A percentile compares a stretch with the other conserved stretches of the same genome.
Evolutionary conservation across 441 rosid species (phyloP).

Genomic region (Bocquillonia castaneifolia): DNA sequence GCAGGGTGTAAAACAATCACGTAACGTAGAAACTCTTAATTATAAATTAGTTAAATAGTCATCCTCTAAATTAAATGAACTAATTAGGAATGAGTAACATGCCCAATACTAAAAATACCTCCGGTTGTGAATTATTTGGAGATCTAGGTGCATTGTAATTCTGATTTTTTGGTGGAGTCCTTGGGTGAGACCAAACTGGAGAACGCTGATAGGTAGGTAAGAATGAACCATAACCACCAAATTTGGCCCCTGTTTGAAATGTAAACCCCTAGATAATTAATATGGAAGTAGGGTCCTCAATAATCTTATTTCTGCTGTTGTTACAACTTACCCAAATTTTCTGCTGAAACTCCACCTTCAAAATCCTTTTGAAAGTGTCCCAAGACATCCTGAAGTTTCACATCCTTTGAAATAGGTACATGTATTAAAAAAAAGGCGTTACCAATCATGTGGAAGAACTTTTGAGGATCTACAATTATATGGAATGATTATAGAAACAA

Average conservation of each 20-base stretch:
- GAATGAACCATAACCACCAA: slow-evolving; percentile 97
- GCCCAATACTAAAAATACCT: slow-evolving; percentile 43
- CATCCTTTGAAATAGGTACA: slow-evolving; percentile 50
- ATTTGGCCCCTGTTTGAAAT: slow-evolving; percentile 71
- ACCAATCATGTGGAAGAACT: slow-evolving; percentile 10
- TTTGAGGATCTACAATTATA: slow-evolving; percentile 5
- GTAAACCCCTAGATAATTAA: slow-evolving; percentile 26
- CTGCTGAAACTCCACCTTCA: slow-evolving; percentile 56
- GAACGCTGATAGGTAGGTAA: slow-evolving; percentile 77
- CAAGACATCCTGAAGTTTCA: slow-evolving; percentile 57
- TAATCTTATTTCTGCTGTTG: slow-evolving; percentile 29
- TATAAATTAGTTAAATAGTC: slow-evolving; percentile 5
- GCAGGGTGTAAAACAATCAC: slow-evolving; percentile 24
- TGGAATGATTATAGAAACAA: slow-evolving; percentile 6
- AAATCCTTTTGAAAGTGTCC: slow-evolving; percentile 75
- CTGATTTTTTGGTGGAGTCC: slow-evolving; percentile 54
- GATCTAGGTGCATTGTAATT: slow-evolving; percentile 46
- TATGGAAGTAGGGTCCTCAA: slow-evolving; percentile 28
- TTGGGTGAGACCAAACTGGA: slow-evolving; percentile 59
- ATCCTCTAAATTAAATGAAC: background rate
- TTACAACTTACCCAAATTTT: slow-evolving; percentile 61
- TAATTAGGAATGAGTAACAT: slow-evolving; percentile 1
- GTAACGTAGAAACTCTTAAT: slow-evolving; percentile 18
- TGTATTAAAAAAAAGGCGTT: slow-evolving; percentile 18
- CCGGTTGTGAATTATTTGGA: slow-evolving; percentile 51